A percentile compares a stretch with the other conserved stretches of the same genome.
Conservation (phyloP, 371 early-diverging fungal species). For the Apophysomyces trapeziformis region DNA sequence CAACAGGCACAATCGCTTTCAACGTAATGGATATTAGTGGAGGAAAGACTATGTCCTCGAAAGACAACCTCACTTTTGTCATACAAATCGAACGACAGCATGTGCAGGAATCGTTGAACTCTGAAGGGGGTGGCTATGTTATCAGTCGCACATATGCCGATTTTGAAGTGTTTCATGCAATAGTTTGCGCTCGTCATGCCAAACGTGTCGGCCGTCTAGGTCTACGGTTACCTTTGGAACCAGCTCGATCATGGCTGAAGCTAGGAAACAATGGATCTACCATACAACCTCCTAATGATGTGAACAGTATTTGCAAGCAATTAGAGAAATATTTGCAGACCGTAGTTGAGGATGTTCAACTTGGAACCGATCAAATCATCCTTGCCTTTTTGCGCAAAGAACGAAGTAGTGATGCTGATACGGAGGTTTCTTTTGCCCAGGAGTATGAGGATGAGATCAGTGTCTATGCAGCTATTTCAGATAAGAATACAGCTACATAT, state of each 20-base stretch:
- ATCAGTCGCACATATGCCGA: conserved; percentile 50
- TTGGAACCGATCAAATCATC: conserved; percentile 45
- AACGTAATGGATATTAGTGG: conserved; percentile 51
- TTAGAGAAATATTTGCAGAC: conserved; percentile 41
- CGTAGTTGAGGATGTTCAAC: conserved; percentile 42
- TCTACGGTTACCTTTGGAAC: conserved; percentile 41
- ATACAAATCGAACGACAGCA: conserved; percentile 54
- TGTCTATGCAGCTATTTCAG: conserved; percentile 22
- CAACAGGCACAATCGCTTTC: conserved; percentile 43
- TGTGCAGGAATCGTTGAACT: conserved; percentile 31
- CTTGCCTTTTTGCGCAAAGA: conserved; percentile 50
- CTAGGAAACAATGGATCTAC: conserved; percentile 15
- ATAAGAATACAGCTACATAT: neutral
- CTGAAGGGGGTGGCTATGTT: conserved; percentile 57
- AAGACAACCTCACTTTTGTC: conserved; percentile 37
- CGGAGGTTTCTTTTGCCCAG: conserved; percentile 36
- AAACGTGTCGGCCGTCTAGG: conserved; percentile 30
- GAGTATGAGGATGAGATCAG: conserved; percentile 39
- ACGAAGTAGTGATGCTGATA: conserved; percentile 21
- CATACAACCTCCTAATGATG: conserved; percentile 18
- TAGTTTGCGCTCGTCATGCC: conserved; percentile 36
- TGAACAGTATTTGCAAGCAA: conserved; percentile 25
- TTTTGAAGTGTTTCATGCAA: conserved; percentile 48
- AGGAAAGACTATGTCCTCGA: conserved; percentile 15
- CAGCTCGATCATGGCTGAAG: conserved; percentile 42